phyloP scores from a whole-genome alignment of 1,284 basidiomycete genomes.

The Lentinus polychrous region DNA sequence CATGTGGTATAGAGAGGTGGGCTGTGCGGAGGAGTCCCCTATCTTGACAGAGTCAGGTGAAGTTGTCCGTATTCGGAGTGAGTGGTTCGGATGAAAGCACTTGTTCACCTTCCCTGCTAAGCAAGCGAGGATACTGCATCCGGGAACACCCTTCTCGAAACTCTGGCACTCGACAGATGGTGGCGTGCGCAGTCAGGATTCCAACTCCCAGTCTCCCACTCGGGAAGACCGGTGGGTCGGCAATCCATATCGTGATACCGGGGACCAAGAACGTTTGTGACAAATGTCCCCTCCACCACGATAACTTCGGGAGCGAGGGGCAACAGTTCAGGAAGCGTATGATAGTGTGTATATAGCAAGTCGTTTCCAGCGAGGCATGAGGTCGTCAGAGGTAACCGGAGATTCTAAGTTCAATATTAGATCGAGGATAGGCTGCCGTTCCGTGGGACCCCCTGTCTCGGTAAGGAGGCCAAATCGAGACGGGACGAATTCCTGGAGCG shows the following conservation, averaged over 20 bases:
- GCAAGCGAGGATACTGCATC: too few relatives aligned
- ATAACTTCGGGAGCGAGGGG: background rate
- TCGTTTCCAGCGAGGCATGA: constrained; percentile 2
- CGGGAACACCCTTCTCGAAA: too few relatives aligned
- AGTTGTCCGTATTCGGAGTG: background rate
- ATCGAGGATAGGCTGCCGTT: constrained; percentile 20
- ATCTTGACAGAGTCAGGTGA: background rate
- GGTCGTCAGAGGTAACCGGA: constrained; percentile 1
- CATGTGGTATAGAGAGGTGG: background rate
- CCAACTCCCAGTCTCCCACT: background rate
- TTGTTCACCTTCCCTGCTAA: too few relatives aligned
- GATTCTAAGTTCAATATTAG: constrained; percentile 8
- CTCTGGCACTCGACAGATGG: background rate
- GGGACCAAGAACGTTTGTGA: background rate
- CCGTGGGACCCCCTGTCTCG: constrained; percentile 35
- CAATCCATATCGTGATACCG: background rate
- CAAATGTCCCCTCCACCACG: background rate
- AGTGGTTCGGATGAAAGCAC: background rate
- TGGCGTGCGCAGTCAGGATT: background rate
- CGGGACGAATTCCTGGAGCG: constrained; percentile 62
- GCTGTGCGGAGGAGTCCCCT: background rate
- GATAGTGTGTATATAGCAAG: constrained; percentile 1
- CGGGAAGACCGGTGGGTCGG: background rate
- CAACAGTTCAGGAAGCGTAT: background rate
- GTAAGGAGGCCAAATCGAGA: constrained; percentile 47